Base-by-base conservation (phyloP, 345 rosid genomes). In the Eucalyptus polyanthemos region DNA sequence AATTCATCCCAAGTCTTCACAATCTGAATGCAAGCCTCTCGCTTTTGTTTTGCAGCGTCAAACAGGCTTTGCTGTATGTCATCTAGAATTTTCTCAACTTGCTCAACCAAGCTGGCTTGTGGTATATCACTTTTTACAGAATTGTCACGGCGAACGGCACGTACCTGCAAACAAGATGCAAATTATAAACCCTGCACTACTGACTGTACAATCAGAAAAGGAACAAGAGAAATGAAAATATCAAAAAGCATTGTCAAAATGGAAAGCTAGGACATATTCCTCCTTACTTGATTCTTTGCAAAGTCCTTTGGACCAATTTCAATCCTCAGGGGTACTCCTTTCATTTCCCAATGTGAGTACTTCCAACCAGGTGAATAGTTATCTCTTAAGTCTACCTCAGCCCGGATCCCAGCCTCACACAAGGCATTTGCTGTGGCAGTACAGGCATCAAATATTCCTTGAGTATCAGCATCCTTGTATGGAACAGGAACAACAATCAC, bases 301-400 rank as follows among this genome's bases (percentile, higher is more conserved):
- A 97, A 91, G 91, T 97, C 99, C 90, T 95, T 93, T 87, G 98
- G 99, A 67, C 99, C 99, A 88, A 98, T 98, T 94, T 98, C 99
- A 87, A 98, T 96, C 93, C 99, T 96, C 45, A 98, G 89, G 29
- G 99, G 98, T 87, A 98, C 99, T 87, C 99, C 99, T 91, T 97
- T 98, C 99, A 97, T 92, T 92, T 98, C 99, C 99, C 98, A 97
- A 92, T 97, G 90, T 50, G 99, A 98, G 89, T 97, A 98, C 95
- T 98, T 98, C 99, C 99, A 98, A 54, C 98, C 99, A 37, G 99
- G 99, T 9, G 99, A 96, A 91, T 98, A 96, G 92, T 97, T 97
- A 60, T 97, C 99, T 92, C 98, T 94, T 24, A 94, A 88, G 92
- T 98, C 99, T 22, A 93, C 94, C 89, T 95, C 96, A 14, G 99